A percentile compares a stretch with the other conserved stretches of the same genome.
Evolutionary conservation across 805 yeast genomes (phyloP).

Genomic region (Hanseniaspora lachancei): DNA sequence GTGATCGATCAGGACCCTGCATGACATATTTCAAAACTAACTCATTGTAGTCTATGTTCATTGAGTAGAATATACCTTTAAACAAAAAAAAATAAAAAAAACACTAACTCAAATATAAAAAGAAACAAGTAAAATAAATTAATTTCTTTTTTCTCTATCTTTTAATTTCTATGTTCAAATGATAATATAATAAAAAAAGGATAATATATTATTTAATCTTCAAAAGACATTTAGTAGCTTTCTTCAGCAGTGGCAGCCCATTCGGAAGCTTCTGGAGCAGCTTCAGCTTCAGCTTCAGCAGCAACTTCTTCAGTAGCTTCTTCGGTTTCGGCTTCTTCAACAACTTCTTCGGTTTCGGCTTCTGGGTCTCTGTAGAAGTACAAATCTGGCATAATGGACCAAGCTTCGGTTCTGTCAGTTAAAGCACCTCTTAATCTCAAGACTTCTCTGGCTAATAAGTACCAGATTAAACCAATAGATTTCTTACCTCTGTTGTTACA

Average conservation of each 20-base stretch:
- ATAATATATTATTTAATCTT: background rate
- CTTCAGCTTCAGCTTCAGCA: conserved; percentile 28
- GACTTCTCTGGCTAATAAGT: conserved; percentile 98
- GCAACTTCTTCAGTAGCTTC: conserved; percentile 68
- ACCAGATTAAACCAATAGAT: conserved; percentile 99
- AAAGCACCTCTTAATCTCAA: conserved; percentile 96
- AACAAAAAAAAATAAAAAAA: background rate
- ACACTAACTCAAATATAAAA: too few species aligned
- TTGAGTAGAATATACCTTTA: background rate
- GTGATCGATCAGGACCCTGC: too few species aligned
- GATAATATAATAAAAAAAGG: conserved; percentile 4
- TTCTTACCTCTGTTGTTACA: conserved; percentile 99
- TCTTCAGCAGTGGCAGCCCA: conserved; percentile 13
- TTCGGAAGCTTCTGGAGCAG: conserved; percentile 13
- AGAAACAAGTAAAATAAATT: too few species aligned
- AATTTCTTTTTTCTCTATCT: background rate
- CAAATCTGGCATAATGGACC: conserved; percentile 99
- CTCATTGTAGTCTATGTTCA: too few species aligned
- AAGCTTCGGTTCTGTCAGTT: conserved; percentile 89
- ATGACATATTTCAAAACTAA: too few species aligned
- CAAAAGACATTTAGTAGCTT: conserved; percentile 8
- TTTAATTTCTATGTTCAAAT: background rate
- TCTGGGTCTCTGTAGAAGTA: conserved; percentile 99
- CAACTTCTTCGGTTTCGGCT: conserved; percentile 77
- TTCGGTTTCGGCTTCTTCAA: conserved; percentile 56